A percentile compares a stretch with the other conserved stretches of the same genome.
Evolutionary conservation across 164 flowering plant genomes (phyloP).

Genomic region (grape (Vitis vinifera)): DNA sequence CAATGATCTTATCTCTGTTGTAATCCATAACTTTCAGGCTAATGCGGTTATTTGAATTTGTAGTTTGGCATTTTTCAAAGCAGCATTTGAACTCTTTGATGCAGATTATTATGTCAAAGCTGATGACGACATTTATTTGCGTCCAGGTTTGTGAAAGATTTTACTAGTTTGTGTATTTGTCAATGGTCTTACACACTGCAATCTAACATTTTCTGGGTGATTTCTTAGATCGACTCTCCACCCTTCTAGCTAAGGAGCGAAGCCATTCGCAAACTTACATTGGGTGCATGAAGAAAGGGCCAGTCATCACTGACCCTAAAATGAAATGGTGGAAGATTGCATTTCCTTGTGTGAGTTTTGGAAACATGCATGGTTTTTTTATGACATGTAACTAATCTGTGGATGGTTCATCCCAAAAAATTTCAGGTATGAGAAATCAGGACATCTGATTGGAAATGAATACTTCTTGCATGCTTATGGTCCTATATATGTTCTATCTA

Average conservation of each 20-base stretch:
- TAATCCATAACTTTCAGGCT: background rate
- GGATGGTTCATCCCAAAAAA: conserved; percentile 6
- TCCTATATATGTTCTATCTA: conserved; percentile 68
- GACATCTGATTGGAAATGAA: conserved; percentile 56
- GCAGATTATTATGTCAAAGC: conserved; percentile 78
- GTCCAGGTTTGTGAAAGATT: conserved; percentile 47
- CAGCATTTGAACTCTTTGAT: conserved; percentile 66
- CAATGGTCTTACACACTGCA: background rate
- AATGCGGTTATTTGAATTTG: conserved; percentile 1
- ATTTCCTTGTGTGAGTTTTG: background rate
- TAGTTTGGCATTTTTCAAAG: conserved; percentile 77
- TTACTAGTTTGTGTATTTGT: background rate
- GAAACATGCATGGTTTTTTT: background rate
- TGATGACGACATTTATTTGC: conserved; percentile 70
- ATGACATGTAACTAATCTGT: background rate
- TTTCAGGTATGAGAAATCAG: conserved; percentile 55
- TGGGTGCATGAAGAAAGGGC: conserved; percentile 90
- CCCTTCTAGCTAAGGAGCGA: conserved; percentile 75
- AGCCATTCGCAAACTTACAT: conserved; percentile 54
- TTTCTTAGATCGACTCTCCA: conserved; percentile 65
- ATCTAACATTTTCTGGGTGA: background rate
- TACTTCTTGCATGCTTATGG: conserved; percentile 76
- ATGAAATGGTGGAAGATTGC: conserved; percentile 52
- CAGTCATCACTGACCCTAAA: conserved; percentile 72
- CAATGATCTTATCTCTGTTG: background rate